Evolutionary conservation across 2,329 filamentous ascomycete species (phyloP), one percentile per base, ranked within the genome.

Genomic region (Fusarium equiseti): DNA sequence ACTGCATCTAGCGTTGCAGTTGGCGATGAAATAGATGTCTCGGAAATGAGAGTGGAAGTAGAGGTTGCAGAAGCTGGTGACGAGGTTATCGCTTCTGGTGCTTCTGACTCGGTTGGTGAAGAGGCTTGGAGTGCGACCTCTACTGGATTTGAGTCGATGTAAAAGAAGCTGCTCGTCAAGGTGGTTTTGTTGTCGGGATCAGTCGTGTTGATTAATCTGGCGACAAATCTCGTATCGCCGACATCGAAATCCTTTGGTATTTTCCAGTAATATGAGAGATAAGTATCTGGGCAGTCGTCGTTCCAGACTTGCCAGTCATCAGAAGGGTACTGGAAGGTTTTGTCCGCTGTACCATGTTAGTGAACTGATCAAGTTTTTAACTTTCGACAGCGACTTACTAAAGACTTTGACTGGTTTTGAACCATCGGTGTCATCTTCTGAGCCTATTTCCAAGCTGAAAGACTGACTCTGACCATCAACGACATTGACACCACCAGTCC

Each of bases 341-440:
- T 61, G 12, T 63, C 62, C 10, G 27, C 60, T 63, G 15, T 2
- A 2, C 5, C 5, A 5, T 4, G 5, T 63, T 8, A 63, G 46
- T 12, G 6, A 20, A 3, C 3, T 2, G 0, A 1, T 18, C 24
- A 8, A 2, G 4, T 3, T 26, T 20, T 1, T 6, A 1, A 6
- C 8, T 13, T 7, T 29, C 6, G 3, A 8, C 11, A 29, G 8
- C 3, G 2, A n/a, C 18, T 1, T 42, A 63, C 60, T 16, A 7
- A 63, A 63, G 16, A 63, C n/a, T 4, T 38, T 16, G 11, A 62
- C 12, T 2, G 45, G 31, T 6, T 61, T 32, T 1, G 59, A 10
- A 4, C 35, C 50, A 1, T 56, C n/a, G 5, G 31, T 40, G 0
- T 43, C 56, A 4, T 32, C 35, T 22, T 15, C 32, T 1, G 43